These are phyloP conservation scores for Debaryomyces prosopidis DNA, from an alignment of 805 yeast species.

Conservation along the genomic window DNA sequence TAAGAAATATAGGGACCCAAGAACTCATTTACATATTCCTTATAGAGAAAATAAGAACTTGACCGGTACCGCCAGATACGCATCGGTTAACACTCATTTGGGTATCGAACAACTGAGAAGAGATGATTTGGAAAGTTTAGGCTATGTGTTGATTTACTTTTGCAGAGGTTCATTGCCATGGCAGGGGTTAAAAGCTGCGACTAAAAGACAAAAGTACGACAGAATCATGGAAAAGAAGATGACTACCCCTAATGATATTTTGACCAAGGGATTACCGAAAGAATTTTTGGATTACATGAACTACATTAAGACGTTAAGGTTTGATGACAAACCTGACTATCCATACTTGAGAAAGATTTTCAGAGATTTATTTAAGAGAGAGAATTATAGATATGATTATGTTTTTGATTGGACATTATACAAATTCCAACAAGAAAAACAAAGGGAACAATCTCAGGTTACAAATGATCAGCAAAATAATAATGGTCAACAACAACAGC, in stretches of 20 bases:
- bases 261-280: constrained; percentile 88
- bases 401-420: constrained; percentile 96
- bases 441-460: constrained; percentile 42
- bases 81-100: constrained; percentile 90
- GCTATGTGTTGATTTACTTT: constrained; percentile 91
- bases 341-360: constrained; percentile 82
- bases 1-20: constrained; percentile 90
- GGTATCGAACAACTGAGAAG: constrained; percentile 97
- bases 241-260: constrained; percentile 80
- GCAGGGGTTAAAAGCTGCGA: constrained; percentile 97
- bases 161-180: constrained; percentile 96
- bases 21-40: constrained; percentile 92
- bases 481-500: constrained; percentile 13
- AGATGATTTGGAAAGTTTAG: constrained; percentile 93
- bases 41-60: constrained; percentile 94
- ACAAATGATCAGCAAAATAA: constrained; percentile 26
- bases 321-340: constrained; percentile 97
- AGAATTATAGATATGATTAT: constrained; percentile 89
- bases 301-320: constrained; percentile 85
- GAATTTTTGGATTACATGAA: constrained; percentile 87
- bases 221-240: constrained; percentile 93
- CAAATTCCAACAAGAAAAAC: constrained; percentile 65
- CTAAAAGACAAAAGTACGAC: constrained; percentile 96
- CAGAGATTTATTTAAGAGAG: constrained; percentile 84
- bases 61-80: constrained; percentile 97